Base-by-base conservation (phyloP, 768 basidiomycete species). In the Suillus subluteus region DNA sequence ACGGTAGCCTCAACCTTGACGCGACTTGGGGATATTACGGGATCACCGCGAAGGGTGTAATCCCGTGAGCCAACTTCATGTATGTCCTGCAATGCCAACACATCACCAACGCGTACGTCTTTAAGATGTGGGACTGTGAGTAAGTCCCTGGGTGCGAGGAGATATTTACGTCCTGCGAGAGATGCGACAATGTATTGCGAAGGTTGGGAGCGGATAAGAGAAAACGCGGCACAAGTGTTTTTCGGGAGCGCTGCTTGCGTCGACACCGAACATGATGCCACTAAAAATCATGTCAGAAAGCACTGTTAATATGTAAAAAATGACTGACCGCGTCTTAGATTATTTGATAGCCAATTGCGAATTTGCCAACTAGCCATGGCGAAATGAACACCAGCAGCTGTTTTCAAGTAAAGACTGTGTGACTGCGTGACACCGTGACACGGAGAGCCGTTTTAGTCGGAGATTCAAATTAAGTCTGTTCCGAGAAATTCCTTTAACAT, bases 31-130 rank as follows among this genome's bases (percentile, higher is more conserved):
- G 92, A 87, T 44, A 98, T 85, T 73, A 82, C 78, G 1, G 94
- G 90, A 71, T 88, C 87, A 55, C 94, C 89, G 65, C 94, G 90
- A 38, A 99, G 83, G 37, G 95, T 95, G 81, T 91, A 98, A 78
- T 98, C 96, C 71, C 96, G 89, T 61, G 96, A 96, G 70, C 98
- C 98, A 61, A 99, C 86, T 78, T 99, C 97, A 74, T 96, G 89
- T 66, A 99, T 91, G 71, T 95, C 84, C 70, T 92, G 90, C 61
- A 99, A 87, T 7, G 84, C 80, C 64, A 99, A 84, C 55, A 91
- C 83, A 73, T 97, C 93, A 32, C 98, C 98, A 63, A 98, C 92
- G 54, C 86, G 83, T 67, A 91, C 88, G 74, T 92, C 90, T 73
- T 91, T 92, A 59, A 99, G 87, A 63, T 90, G 91, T 6, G 97